Conservation (phyloP, 2,329 filamentous ascomycete genomes). For the Fonsecaea nubica region DNA sequence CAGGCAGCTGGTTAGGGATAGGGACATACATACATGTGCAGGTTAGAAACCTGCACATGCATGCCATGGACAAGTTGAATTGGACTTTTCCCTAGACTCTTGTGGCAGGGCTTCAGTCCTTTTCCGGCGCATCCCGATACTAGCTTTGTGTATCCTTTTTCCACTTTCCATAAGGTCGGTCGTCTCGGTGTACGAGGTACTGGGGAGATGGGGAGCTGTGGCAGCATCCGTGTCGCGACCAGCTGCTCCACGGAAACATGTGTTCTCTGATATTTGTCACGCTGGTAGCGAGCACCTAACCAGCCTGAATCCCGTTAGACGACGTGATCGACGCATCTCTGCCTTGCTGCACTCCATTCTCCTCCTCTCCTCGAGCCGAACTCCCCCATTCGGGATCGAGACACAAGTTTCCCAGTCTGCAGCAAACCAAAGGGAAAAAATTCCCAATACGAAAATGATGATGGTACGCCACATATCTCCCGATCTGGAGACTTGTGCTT, state of each 20-base stretch:
- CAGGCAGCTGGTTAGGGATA: too few relatives aligned
- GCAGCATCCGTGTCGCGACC: neutral
- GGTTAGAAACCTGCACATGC: neutral
- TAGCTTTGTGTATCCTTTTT: neutral
- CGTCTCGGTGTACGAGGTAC: neutral
- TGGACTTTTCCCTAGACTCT: neutral
- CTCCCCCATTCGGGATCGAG: constrained; percentile 1
- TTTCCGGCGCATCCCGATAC: neutral
- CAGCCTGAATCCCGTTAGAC: neutral
- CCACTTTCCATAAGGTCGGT: neutral
- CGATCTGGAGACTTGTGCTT: neutral
- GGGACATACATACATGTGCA: too few relatives aligned
- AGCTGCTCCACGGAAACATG: neutral
- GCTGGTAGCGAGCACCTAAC: neutral
- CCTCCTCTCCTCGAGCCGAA: constrained; percentile 8
- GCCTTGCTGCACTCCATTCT: neutral
- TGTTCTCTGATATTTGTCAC: neutral
- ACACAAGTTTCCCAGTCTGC: constrained; percentile 9
- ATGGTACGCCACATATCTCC: constrained; percentile 3
- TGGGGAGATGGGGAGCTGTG: neutral
- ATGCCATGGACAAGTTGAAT: neutral
- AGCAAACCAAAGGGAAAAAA: neutral
- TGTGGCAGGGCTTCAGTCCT: neutral
- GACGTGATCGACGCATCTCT: too few relatives aligned
- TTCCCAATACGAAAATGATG: neutral